Percentiles rank a stretch among this genome's conserved stretches.
These are phyloP conservation scores for Colletotrichum orchidophilum DNA, from an alignment of 2,329 filamentous ascomycete genomes.

Conservation along the genomic window DNA sequence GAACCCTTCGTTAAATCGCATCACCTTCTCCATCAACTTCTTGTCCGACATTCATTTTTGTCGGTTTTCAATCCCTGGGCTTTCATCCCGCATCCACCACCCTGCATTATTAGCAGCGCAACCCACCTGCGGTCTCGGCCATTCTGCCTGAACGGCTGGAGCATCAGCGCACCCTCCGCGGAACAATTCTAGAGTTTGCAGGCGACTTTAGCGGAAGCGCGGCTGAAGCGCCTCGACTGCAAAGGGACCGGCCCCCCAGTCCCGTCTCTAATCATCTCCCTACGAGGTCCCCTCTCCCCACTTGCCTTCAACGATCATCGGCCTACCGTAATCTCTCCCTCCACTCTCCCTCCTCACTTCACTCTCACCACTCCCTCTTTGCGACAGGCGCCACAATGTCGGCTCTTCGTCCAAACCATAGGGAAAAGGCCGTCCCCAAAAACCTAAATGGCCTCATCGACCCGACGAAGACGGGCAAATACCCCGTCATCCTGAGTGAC, in stretches of 20 bases:
- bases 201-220: conserved; percentile 19
- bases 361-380: not conserved
- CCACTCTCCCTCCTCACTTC: conserved; percentile 1
- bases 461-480: conserved; percentile 68
- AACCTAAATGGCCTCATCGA: conserved; percentile 56
- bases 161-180: not conserved
- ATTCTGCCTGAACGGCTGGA: conserved; percentile 6
- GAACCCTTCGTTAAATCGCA: not conserved
- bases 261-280: not conserved
- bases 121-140: conserved; percentile 31
- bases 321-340: not conserved
- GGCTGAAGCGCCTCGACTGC: not conserved
- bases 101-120: conserved; percentile 23
- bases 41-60: not conserved
- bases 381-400: conserved; percentile 32
- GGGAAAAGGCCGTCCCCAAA: conserved; percentile 33
- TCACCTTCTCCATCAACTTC: not conserved
- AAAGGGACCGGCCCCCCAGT: not conserved
- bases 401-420: conserved; percentile 34
- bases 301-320: conserved; percentile 23
- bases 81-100: not conserved
- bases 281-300: conserved; percentile 18
- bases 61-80: not conserved
- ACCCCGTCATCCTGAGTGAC: conserved; percentile 72
- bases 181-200: conserved; percentile 17